These are phyloP conservation scores for Asterochloris erici DNA, from an alignment of 139 green algal genomes.

Conservation along the genomic window DNA sequence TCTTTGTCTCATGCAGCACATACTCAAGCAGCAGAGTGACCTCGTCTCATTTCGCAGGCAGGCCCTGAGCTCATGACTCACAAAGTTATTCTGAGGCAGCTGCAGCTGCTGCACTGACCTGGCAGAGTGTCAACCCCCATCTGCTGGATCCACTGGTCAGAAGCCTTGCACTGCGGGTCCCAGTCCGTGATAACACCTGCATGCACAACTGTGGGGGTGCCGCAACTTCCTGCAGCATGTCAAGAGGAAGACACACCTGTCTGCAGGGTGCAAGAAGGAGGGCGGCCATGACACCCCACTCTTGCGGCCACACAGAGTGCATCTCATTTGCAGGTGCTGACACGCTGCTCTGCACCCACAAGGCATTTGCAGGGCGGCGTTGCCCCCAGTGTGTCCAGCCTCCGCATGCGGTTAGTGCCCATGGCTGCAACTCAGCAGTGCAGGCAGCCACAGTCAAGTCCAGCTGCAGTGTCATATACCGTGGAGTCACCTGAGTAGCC, in stretches of 20 bases:
- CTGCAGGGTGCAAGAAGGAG: background rate
- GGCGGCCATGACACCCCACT: background rate
- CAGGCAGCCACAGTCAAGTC: too few relatives aligned
- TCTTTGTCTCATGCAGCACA: background rate
- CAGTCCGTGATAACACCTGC: constrained; percentile 60
- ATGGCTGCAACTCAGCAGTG: too few relatives aligned
- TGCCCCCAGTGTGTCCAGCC: background rate
- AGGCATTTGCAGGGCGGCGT: background rate
- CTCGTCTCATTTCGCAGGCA: background rate
- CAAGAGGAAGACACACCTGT: background rate
- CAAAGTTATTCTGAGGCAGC: background rate
- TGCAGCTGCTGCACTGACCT: background rate
- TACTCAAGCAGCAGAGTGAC: background rate
- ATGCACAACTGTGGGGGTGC: constrained; percentile 39
- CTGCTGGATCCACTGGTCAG: constrained; percentile 53
- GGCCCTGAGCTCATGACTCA: background rate
- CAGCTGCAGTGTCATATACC: background rate
- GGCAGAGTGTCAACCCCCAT: constrained; percentile 55
- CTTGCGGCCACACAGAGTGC: background rate
- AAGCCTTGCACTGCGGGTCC: constrained; percentile 47
- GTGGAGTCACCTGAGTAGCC: constrained; percentile 31
- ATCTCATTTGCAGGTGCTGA: background rate
- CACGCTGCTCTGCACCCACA: background rate
- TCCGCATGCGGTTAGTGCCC: too few relatives aligned
- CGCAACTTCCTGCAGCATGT: constrained; percentile 26